Percentiles rank a stretch among this genome's conserved stretches.
phyloP scores from a whole-genome alignment of 2,329 filamentous ascomycete genomes.

The Gyromitra esculenta region DNA sequence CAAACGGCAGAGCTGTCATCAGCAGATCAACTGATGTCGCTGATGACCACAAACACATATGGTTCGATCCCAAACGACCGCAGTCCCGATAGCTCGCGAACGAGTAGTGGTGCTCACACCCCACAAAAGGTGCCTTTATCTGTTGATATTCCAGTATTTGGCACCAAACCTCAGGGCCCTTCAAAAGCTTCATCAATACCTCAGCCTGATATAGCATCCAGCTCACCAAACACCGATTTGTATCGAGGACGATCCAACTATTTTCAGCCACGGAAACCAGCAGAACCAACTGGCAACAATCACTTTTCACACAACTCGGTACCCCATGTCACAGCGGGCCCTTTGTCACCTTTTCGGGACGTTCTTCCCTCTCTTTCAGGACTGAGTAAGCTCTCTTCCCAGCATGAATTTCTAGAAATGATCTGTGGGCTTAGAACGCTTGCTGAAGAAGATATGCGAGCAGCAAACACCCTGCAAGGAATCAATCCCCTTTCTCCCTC shows the following conservation, averaged over 20 bases:
- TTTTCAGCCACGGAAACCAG: slow-evolving; percentile 32
- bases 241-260: slow-evolving; percentile 26
- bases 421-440: slow-evolving; percentile 1
- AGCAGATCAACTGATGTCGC: slow-evolving; percentile 53
- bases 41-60: slow-evolving; percentile 53
- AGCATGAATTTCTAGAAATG: slow-evolving; percentile 9
- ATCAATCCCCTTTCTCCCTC: slow-evolving; percentile 45
- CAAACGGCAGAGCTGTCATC: slow-evolving; percentile 49
- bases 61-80: slow-evolving; percentile 18
- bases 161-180: slow-evolving; percentile 30
- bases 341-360: slow-evolving; percentile 35
- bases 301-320: slow-evolving; percentile 20
- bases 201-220: slow-evolving; percentile 10
- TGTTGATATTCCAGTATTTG: slow-evolving; percentile 42
- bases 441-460: slow-evolving; percentile 36
- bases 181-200: slow-evolving; percentile 12
- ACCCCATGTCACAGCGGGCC: slow-evolving; percentile 17
- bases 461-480: slow-evolving; percentile 50
- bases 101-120: slow-evolving; percentile 24
- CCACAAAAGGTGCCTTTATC: slow-evolving; percentile 31
- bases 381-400: slow-evolving; percentile 25
- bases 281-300: background rate
- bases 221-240: slow-evolving; percentile 13
- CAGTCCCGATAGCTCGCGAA: slow-evolving; percentile 18
- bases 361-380: slow-evolving; percentile 26